Evolutionary conservation across 1,284 basidiomycete species (phyloP), one percentile per base, ranked within the genome.

Genomic region (Papiliotrema fonsecae): DNA sequence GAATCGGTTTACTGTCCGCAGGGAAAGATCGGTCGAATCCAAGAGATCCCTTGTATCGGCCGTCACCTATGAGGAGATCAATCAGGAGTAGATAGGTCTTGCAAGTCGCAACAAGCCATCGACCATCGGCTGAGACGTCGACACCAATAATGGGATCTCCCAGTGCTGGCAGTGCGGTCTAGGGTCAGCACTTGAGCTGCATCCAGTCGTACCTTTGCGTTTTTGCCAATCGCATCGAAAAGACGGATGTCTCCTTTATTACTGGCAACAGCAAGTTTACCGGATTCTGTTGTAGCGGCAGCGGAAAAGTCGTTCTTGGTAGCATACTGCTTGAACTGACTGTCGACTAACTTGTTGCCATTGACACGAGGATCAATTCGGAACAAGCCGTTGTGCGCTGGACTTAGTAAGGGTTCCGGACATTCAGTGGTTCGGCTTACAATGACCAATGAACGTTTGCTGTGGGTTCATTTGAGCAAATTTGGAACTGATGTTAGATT

Each of bases 21-120:
- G 96, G 96, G 84, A 99, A 98, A 67, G 86, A 86, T 48, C 92
- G 81, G 69, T 97, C 93, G 66, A 97, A 97, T 38, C 93, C 94
- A 37, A 92, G 77, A 41, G 81, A 81, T 14, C 93, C 94, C 37
- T 85, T 81, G 67, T 91, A 92, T 47, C 85, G 81, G 4, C 93
- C 93, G 61, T 90, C 87, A 22, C 89, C 89, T 61, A 97, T 97
- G 51, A 93, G 81, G 0, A 92, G 93, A 69, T 98, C 93, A 65
- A 98, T 93, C 54, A 99, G 81, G 42, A 98, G 77, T 50, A 99
- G 77, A 69, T 97, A 97, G 6, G 86, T 93, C 77, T 88, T 88
- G 60, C 91, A 97, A 27, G 96, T 98, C 6, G 93, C 96, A 27
- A 99, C 87, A 50, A 98, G 82, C 81, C 87, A 99, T 47, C 92